Base-by-base conservation (phyloP, 2,329 filamentous ascomycete species). In the Fusarium caatingaense region DNA sequence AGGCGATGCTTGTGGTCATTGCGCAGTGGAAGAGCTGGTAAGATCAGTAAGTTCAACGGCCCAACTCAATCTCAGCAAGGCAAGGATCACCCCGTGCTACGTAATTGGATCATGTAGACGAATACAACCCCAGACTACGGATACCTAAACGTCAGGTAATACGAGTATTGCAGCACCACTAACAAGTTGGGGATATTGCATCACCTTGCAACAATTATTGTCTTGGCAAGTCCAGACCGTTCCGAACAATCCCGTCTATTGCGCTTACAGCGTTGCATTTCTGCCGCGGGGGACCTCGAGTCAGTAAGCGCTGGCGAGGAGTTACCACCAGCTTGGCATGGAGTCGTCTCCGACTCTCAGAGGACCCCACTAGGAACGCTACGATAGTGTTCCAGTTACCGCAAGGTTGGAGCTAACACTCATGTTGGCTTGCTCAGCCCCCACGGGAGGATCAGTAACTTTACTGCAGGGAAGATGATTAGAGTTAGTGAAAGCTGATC, bases 221-320 rank as follows among this genome's bases (percentile, higher is more conserved):
- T 25, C 30, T 66, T 48, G 47, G 61, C 16, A 25, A 27, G 45
- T 42, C 45, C 28, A 51, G 51, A 42, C 45, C 13, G 40, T 49
- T 60, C 63, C 63, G 55, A 66, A 32, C 46, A 60, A 21, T 66
- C 28, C 63, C 63, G 61, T 3, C 13, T 20, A n/a, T 16, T 30
- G 41, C 8, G 23, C 13, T 55, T 15, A 9, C n/a, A 37, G 16
- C 10, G 16, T 23, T 18, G n/a, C 13, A 40, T 47, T 18, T 60
- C 41, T 48, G 46, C 37, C 21, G 30, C 61, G 55, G 61, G 57
- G 60, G 23, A 27, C 15, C 18, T 25, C 9, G 41, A 30, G 18
- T 37, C 46, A 50, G 61, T 64, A 55, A 8, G 34, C 34, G 12
- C 20, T 20, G 34, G 21, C 34, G 51, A 60, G 34, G 28, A 30